phyloP scores from a whole-genome alignment of 179 eudicot genomes.

The Silene vulgaris region DNA sequence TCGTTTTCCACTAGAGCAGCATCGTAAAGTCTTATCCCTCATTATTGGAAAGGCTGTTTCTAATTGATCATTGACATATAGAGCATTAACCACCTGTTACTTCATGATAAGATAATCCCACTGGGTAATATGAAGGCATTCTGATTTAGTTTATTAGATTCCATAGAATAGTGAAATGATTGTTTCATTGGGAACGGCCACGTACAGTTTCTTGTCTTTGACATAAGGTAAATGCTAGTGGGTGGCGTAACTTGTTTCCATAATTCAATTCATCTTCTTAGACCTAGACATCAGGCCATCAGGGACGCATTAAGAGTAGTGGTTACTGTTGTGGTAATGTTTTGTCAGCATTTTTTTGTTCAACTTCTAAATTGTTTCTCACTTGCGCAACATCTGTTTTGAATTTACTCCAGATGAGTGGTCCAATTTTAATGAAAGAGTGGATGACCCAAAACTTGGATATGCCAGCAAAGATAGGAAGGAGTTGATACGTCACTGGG shows the following conservation, averaged over 20 bases:
- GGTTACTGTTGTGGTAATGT: not conserved
- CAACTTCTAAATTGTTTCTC: conserved; percentile 1
- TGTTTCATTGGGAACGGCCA: not conserved
- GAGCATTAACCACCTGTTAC: not conserved
- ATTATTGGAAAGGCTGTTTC: not conserved
- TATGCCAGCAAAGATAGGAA: conserved; percentile 44
- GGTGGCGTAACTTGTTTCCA: not conserved
- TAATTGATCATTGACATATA: not conserved
- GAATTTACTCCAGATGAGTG: conserved; percentile 62
- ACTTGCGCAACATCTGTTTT: conserved; percentile 16
- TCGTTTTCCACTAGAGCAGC: conserved; percentile 9
- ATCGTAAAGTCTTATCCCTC: not conserved
- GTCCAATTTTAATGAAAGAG: conserved; percentile 64
- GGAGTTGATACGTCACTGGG: conserved; percentile 80
- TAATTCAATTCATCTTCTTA: conserved; percentile 1
- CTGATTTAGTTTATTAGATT: not conserved
- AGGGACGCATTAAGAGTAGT: not conserved
- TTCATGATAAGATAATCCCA: not conserved
- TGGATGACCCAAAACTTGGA: conserved; percentile 51
- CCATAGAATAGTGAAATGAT: not conserved
- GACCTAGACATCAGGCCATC: not conserved
- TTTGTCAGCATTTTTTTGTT: conserved; percentile 17
- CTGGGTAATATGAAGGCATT: not conserved
- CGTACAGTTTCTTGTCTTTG: not conserved
- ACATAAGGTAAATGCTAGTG: not conserved